Base-by-base conservation (phyloP, 495 filamentous ascomycete species). In the Saxophila tyrrhenica region DNA sequence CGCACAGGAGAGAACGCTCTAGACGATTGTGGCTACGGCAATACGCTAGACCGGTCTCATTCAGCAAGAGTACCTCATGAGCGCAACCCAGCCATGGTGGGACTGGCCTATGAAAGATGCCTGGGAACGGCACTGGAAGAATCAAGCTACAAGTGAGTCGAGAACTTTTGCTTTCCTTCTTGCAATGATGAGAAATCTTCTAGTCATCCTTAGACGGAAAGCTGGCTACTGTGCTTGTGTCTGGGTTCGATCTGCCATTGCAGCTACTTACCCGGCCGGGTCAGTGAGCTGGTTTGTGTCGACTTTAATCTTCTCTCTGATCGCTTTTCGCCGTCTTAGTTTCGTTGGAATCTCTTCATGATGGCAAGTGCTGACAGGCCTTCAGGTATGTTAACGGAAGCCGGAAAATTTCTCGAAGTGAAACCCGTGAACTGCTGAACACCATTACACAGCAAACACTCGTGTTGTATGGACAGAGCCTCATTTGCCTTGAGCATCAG, bases 221-320 rank as follows among this genome's bases (percentile, higher is more conserved):
- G 51, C 55, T 35, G 11, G 10, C 15, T n/a, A 25, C 2, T 43
- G 7, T 32, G 13, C n/a, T 41, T 11, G 54, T 24, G 24, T 17
- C 50, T 23, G 59, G 59, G 50, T 58, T 44, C 44, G 55, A 47
- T 24, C 19, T 53, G 51, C 16, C 39, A 35, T 9, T 23, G 22
- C 19, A 25, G 24, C 23, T 41, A 51, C 59, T 58, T 50, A 58
- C 45, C 55, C 59, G 51, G 47, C 25, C 44, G 15, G 48, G 38
- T 10, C 11, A 22, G 19, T 43, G 41, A 19, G 2, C 25, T 16
- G 23, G 59, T 17, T 58, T 47, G n/a, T 62, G 59, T 55, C 55
- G 59, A 62, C 59, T 35, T 32, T 58, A 62, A 62, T 62, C 59
- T 62, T 62, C 59, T 62, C 59, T 62, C 59, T 62, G 59, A 62